Evolutionary conservation across 352 stramenopile species (phyloP).

Genomic region (Phytophthora chlamydospora): DNA sequence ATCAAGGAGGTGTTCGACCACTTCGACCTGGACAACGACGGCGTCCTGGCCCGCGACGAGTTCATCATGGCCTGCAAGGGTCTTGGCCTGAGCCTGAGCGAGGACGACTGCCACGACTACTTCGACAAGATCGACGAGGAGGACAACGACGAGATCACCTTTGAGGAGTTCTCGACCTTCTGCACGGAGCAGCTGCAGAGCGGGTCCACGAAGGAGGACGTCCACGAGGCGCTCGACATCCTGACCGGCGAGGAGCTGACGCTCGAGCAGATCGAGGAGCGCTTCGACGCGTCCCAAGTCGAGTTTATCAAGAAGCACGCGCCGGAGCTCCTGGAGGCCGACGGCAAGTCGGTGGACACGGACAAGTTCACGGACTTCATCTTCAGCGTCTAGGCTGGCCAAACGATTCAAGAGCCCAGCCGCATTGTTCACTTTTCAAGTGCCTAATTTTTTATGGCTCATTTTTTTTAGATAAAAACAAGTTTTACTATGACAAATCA

Average conservation of each 20-base stretch:
- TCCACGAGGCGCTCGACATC: constrained; percentile 83
- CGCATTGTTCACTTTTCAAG: constrained; percentile 27
- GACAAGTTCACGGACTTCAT: constrained; percentile 83
- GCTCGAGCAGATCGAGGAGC: constrained; percentile 79
- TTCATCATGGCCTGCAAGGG: constrained; percentile 93
- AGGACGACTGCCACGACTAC: constrained; percentile 89
- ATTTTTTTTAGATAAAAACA: constrained; percentile 40
- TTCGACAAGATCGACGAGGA: constrained; percentile 89
- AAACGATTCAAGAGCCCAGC: constrained; percentile 12
- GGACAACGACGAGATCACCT: constrained; percentile 86
- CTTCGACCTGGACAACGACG: constrained; percentile 90
- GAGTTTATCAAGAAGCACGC: constrained; percentile 87
- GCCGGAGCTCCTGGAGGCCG: constrained; percentile 50
- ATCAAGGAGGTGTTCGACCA: constrained; percentile 92
- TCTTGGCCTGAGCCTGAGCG: constrained; percentile 83
- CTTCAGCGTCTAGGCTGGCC: constrained; percentile 71
- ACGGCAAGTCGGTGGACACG: constrained; percentile 69
- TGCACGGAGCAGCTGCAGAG: constrained; percentile 90
- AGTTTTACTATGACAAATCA: constrained; percentile 59
- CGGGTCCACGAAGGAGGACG: constrained; percentile 82
- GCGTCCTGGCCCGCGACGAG: constrained; percentile 85
- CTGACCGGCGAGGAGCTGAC: constrained; percentile 76
- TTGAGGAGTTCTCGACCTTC: constrained; percentile 87
- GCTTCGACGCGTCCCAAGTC: constrained; percentile 74
- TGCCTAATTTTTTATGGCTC: constrained; percentile 40